Percentiles rank a stretch among this genome's conserved stretches.
Conservation (phyloP, 2,329 filamentous ascomycete species). For the Pestalotiopsis sp. region DNA sequence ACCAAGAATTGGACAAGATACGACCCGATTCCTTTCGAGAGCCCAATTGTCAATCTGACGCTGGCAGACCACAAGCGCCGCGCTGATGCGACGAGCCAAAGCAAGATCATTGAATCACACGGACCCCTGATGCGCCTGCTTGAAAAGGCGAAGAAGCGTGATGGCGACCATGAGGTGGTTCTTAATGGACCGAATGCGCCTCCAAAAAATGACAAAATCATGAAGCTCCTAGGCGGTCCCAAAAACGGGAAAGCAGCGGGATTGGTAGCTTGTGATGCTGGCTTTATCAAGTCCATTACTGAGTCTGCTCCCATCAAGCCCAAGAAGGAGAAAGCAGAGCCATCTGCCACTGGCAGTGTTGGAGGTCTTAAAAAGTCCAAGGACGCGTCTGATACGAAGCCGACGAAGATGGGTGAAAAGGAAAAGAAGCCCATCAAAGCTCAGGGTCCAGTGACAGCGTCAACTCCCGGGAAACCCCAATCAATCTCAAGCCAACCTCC, state of each 20-base stretch:
- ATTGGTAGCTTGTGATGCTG: not conserved
- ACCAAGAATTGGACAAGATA: not conserved
- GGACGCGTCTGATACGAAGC: no score
- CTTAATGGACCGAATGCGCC: not conserved
- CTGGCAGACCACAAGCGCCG: not conserved
- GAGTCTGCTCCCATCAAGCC: not conserved
- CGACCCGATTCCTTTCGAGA: constrained; percentile 1
- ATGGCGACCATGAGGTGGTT: not conserved
- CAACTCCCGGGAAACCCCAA: no score
- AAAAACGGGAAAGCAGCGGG: not conserved
- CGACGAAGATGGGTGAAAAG: no score
- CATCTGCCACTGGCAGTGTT: not conserved
- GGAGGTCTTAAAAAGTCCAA: no score
- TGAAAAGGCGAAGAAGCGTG: not conserved
- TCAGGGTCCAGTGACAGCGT: no score
- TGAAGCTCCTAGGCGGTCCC: not conserved
- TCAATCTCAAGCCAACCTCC: no score
- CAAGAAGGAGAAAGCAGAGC: not conserved
- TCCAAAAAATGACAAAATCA: not conserved
- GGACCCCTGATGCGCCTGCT: not conserved
- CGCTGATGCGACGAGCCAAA: not conserved
- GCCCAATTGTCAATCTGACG: not conserved
- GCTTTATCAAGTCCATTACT: not conserved
- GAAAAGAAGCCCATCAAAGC: no score
- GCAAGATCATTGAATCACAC: not conserved